These are phyloP conservation scores for Globisporangium cylindrosporum DNA, from an alignment of 352 stramenopile genomes.

Conservation along the genomic window DNA sequence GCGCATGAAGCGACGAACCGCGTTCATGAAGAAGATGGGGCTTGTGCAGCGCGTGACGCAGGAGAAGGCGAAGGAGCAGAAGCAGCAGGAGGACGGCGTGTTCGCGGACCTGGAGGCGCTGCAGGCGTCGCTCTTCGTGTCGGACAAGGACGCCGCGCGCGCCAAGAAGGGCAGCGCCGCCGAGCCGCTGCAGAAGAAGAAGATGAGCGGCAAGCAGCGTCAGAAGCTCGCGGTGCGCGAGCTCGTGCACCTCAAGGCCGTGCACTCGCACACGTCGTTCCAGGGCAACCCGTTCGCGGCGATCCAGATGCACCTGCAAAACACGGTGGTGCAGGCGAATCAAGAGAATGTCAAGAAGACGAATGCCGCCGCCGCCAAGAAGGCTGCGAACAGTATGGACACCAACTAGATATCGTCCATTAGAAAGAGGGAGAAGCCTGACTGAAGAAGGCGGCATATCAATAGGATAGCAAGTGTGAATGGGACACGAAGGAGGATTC, in stretches of 20 bases:
- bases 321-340: constrained; percentile 81
- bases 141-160: constrained; percentile 38
- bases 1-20: constrained; percentile 71
- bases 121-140: constrained; percentile 66
- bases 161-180: constrained; percentile 15
- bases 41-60: constrained; percentile 64
- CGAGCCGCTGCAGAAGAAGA: constrained; percentile 34
- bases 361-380: constrained; percentile 25
- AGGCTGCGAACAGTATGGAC: constrained; percentile 32
- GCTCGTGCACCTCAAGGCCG: constrained; percentile 78
- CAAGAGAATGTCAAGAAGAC: constrained; percentile 53
- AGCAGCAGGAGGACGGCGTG: constrained; percentile 49
- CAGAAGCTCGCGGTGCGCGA: constrained; percentile 83
- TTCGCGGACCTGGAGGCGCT: constrained; percentile 74
- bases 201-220: constrained; percentile 75
- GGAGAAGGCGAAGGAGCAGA: constrained; percentile 46
- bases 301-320: constrained; percentile 85
- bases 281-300: constrained; percentile 80
- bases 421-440: background rate
- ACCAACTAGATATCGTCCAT: constrained; percentile 17
- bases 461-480: background rate
- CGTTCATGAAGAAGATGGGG: constrained; percentile 87
- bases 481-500: background rate
- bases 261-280: constrained; percentile 82
- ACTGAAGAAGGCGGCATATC: background rate